Percentiles rank a stretch among this genome's conserved stretches.
Evolutionary conservation across 1,284 basidiomycete species (phyloP).

Genomic region (Cryptococcus sp.): DNA sequence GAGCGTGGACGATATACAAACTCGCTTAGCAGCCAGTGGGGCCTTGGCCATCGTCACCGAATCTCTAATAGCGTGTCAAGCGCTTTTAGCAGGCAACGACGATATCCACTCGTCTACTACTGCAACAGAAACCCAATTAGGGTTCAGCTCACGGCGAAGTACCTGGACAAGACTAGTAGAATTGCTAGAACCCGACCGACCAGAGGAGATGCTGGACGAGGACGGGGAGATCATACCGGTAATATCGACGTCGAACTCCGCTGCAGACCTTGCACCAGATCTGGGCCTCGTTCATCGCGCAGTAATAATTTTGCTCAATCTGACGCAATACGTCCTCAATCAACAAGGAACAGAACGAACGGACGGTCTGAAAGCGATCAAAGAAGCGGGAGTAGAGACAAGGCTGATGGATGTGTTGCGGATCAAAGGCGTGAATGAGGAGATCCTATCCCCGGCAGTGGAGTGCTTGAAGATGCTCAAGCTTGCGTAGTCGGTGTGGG

Average conservation of each 20-base stretch:
- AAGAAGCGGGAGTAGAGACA: slow-evolving; percentile 22
- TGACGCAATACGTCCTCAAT: slow-evolving; percentile 54
- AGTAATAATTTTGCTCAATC: slow-evolving; percentile 67
- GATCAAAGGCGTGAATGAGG: slow-evolving; percentile 12
- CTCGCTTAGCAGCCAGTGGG: slow-evolving; percentile 79
- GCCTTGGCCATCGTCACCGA: slow-evolving; percentile 78
- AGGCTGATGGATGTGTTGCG: slow-evolving; percentile 23
- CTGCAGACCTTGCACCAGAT: slow-evolving; percentile 12
- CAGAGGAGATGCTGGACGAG: slow-evolving; percentile 32
- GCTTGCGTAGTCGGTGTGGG: slow-evolving; percentile 1
- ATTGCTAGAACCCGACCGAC: slow-evolving; percentile 40
- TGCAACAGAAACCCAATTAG: background rate
- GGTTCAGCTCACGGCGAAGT: slow-evolving; percentile 7
- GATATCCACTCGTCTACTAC: slow-evolving; percentile 58
- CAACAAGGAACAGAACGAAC: slow-evolving; percentile 5
- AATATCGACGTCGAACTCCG: slow-evolving; percentile 27
- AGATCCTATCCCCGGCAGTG: slow-evolving; percentile 27
- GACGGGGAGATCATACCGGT: slow-evolving; percentile 42
- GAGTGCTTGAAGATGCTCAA: slow-evolving; percentile 31
- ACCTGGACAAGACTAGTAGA: slow-evolving; percentile 50
- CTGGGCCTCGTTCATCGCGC: slow-evolving; percentile 71
- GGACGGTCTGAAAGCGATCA: slow-evolving; percentile 13
- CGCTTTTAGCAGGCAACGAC: slow-evolving; percentile 55
- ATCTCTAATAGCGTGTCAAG: slow-evolving; percentile 60
- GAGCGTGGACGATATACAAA: slow-evolving; percentile 77